These are phyloP conservation scores for Pelargonium myrrhifolium DNA, from an alignment of 441 rosid genomes.

Conservation along the genomic window DNA sequence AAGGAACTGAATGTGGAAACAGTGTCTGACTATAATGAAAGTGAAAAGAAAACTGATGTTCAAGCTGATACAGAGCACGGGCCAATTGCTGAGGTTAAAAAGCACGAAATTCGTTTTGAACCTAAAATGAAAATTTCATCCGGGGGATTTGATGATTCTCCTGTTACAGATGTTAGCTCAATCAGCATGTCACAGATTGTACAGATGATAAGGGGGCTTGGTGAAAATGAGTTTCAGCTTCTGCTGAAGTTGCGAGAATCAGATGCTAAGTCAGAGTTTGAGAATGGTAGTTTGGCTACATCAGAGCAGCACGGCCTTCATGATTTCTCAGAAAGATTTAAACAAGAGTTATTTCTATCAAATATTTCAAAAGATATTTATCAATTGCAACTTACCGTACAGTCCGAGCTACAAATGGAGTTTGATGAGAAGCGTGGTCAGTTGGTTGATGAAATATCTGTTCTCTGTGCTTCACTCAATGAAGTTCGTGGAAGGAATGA, in stretches of 20 bases:
- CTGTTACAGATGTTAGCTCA: conserved; percentile 33
- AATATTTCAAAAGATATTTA: conserved; percentile 52
- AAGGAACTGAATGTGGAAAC: conserved; percentile 27
- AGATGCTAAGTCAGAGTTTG: conserved; percentile 27
- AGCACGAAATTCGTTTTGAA: conserved; percentile 34
- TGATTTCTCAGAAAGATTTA: conserved; percentile 45
- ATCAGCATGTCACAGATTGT: conserved; percentile 43
- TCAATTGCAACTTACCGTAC: conserved; percentile 62
- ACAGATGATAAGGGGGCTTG: conserved; percentile 47
- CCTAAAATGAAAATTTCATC: conserved; percentile 24
- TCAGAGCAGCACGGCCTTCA: conserved; percentile 15
- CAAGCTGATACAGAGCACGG: conserved; percentile 27
- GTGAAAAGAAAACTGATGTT: conserved; percentile 20
- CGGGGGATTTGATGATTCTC: conserved; percentile 24
- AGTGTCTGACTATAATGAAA: conserved; percentile 17
- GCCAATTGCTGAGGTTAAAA: conserved; percentile 26
- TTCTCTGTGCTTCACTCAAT: conserved; percentile 41
- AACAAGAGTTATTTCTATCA: conserved; percentile 61
- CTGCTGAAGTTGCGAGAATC: conserved; percentile 47
- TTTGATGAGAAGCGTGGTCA: conserved; percentile 39
- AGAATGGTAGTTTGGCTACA: conserved; percentile 22
- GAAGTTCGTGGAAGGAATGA: conserved; percentile 36
- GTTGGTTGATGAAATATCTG: conserved; percentile 45
- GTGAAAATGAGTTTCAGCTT: conserved; percentile 53
- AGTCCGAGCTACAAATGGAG: conserved; percentile 42